phyloP scores from a whole-genome alignment of 208 protist species.

The Strigomonas culicis region DNA sequence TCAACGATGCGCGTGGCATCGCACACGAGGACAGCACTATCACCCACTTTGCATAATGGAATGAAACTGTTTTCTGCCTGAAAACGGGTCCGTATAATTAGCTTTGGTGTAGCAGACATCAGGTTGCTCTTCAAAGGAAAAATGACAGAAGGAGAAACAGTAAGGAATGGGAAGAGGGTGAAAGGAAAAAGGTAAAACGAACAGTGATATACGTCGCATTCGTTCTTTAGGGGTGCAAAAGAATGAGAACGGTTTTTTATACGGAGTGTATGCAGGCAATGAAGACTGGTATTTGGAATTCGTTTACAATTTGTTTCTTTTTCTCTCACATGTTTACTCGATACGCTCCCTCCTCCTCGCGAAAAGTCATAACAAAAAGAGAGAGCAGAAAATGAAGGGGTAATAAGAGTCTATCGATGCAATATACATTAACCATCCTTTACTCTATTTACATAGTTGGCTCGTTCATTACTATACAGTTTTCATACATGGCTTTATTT shows the following conservation, averaged over 20 bases:
- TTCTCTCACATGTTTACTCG: background rate
- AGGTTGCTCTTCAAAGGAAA: background rate
- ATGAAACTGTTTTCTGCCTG: conserved; percentile 2
- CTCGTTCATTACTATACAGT: conserved; percentile 7
- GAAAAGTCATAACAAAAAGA: conserved; percentile 3
- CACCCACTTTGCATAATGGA: background rate
- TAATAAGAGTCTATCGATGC: background rate
- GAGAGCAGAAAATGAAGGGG: conserved; percentile 3
- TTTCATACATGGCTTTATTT: background rate
- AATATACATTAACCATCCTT: conserved; percentile 1
- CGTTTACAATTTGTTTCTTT: background rate
- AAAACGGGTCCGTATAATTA: background rate
- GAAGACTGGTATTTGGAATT: no score
- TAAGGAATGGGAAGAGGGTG: background rate
- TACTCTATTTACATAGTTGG: no score
- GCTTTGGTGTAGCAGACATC: background rate
- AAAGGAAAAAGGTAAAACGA: conserved; percentile 1
- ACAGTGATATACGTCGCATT: background rate
- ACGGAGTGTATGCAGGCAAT: background rate
- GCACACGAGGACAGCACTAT: background rate
- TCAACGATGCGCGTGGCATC: background rate
- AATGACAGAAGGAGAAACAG: conserved; percentile 6
- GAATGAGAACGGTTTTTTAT: background rate
- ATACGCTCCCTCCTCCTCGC: no score
- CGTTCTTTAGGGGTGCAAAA: background rate